phyloP scores from a whole-genome alignment of 2,329 filamentous ascomycete genomes.

The Pseudocercospora crystallina region DNA sequence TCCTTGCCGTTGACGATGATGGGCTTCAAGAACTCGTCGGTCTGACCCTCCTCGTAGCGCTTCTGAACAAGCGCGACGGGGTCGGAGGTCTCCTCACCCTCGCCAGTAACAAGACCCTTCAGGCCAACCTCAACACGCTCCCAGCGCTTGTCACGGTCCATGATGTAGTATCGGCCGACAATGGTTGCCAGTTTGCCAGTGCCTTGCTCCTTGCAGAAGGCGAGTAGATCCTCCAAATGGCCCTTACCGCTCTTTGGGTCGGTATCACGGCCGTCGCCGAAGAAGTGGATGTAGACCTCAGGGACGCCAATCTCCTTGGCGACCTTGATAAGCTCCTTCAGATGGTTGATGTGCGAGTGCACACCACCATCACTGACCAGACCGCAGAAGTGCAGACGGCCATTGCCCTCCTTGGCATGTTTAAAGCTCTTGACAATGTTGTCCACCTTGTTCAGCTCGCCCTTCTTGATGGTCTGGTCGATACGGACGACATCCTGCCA shows the following conservation, averaged over 20 bases:
- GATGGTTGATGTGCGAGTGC: conserved; percentile 92
- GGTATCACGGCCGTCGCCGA: conserved; percentile 95
- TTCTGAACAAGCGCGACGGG: conserved; percentile 83
- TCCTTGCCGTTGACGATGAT: conserved; percentile 91
- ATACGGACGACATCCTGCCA: conserved; percentile 94
- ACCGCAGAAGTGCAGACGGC: conserved; percentile 86
- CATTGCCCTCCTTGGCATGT: conserved; percentile 80
- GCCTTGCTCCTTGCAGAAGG: conserved; percentile 78
- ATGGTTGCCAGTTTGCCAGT: conserved; percentile 86
- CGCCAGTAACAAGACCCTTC: conserved; percentile 79
- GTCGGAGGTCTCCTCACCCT: conserved; percentile 83
- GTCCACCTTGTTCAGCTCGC: conserved; percentile 71
- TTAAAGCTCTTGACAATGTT: conserved; percentile 78
- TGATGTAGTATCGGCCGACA: conserved; percentile 95
- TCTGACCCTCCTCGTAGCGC: conserved; percentile 83
- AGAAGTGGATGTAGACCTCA: conserved; percentile 98
- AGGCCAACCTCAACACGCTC: conserved; percentile 87
- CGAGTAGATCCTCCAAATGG: conserved; percentile 84
- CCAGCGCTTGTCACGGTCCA: conserved; percentile 99
- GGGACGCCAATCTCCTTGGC: conserved; percentile 86
- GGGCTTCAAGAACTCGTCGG: conserved; percentile 96
- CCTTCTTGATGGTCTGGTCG: conserved; percentile 86
- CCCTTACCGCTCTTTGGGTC: conserved; percentile 90
- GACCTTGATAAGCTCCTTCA: conserved; percentile 81
- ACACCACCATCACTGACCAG: conserved; percentile 93